Conservation (phyloP, 2,329 filamentous ascomycete species). For the Paecilomyces dactylethromorphus region DNA sequence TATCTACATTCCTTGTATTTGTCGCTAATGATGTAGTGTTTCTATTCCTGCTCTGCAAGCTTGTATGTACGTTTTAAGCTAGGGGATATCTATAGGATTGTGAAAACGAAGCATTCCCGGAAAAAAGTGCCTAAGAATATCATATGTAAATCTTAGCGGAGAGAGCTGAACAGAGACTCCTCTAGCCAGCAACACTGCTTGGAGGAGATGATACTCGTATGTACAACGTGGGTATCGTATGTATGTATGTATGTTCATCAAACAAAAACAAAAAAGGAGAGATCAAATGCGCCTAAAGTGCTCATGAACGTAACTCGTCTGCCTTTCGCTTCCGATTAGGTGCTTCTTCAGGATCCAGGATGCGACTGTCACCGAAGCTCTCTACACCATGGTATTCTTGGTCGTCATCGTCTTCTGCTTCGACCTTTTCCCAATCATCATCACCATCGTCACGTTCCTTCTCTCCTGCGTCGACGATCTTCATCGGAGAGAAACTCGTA, state of each 20-base stretch:
- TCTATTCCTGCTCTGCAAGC: neutral
- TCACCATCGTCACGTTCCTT: constrained; percentile 20
- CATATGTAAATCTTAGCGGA: neutral
- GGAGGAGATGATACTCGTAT: neutral
- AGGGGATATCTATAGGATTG: neutral
- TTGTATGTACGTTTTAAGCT: neutral
- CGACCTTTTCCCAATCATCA: constrained; percentile 39
- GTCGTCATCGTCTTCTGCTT: constrained; percentile 27
- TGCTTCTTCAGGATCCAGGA: constrained; percentile 13
- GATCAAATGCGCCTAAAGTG: neutral
- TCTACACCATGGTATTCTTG: constrained; percentile 24
- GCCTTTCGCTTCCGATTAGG: constrained; percentile 7
- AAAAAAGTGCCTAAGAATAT: neutral
- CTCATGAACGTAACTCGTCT: constrained; percentile 4
- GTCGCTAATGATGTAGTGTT: neutral
- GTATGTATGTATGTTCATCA: neutral
- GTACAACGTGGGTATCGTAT: neutral
- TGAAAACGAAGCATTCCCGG: neutral
- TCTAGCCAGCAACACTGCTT: neutral
- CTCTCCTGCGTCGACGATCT: neutral
- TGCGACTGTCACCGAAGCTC: constrained; percentile 24
- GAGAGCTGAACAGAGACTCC: neutral
- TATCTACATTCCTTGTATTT: no score
- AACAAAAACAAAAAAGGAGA: neutral
- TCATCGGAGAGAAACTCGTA: neutral